Evolutionary conservation across 2,329 filamentous ascomycete species (phyloP).

Genomic region (Diaporthe ampelina): DNA sequence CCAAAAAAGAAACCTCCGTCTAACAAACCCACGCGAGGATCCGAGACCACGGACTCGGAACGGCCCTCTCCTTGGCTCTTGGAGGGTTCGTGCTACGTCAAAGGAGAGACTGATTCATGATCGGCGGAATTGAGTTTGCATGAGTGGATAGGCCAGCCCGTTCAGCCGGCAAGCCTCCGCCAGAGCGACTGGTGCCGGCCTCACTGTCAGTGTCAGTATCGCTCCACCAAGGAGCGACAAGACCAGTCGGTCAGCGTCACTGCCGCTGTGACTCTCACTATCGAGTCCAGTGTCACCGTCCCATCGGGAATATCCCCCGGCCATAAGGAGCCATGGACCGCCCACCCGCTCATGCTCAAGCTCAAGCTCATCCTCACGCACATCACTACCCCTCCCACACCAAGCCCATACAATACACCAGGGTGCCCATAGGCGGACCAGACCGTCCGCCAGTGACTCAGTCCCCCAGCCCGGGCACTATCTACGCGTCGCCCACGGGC

Average conservation of each 20-base stretch:
- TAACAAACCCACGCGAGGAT: conserved; percentile 25
- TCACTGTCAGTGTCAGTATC: conserved; percentile 15
- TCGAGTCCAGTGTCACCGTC: background rate
- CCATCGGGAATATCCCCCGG: conserved; percentile 32
- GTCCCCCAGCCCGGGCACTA: conserved; percentile 39
- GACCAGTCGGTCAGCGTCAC: background rate
- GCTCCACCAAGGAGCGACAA: background rate
- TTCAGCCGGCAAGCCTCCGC: background rate
- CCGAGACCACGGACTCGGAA: conserved; percentile 38
- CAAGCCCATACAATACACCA: conserved; percentile 38
- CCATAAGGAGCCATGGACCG: conserved; percentile 25
- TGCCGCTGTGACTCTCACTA: background rate
- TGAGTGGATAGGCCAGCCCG: conserved; percentile 18
- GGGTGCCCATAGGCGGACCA: conserved; percentile 40
- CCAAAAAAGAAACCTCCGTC: conserved; percentile 20
- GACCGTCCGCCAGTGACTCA: conserved; percentile 41
- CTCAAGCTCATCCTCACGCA: conserved; percentile 4
- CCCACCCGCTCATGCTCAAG: background rate
- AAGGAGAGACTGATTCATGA: conserved; percentile 17
- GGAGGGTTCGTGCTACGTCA: conserved; percentile 38
- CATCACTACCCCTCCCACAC: conserved; percentile 29
- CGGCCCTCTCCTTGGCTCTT: conserved; percentile 18
- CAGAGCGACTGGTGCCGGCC: background rate
- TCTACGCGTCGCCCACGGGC: conserved; percentile 36
- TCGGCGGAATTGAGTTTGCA: conserved; percentile 31